Evolutionary conservation across 2,329 filamentous ascomycete species (phyloP).

Genomic region (Fusarium setosum): DNA sequence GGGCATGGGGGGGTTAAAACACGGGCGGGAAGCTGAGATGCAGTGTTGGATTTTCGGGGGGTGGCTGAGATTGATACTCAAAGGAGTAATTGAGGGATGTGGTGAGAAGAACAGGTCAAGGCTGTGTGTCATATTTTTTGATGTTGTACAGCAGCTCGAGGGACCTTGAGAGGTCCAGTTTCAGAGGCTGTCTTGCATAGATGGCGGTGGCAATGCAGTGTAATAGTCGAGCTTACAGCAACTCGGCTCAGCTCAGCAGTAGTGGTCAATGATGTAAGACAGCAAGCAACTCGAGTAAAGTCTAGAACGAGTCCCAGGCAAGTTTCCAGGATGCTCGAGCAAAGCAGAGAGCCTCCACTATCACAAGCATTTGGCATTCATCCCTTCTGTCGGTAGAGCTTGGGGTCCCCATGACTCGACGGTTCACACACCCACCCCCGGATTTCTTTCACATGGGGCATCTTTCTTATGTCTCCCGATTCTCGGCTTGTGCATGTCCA

Average conservation of each 20-base stretch:
- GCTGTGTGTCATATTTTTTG: neutral
- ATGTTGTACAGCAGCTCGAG: no score
- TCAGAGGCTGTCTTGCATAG: no score
- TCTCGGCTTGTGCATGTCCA: neutral
- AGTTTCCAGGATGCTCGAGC: neutral
- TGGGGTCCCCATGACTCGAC: constrained; percentile 12
- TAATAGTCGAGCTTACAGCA: neutral
- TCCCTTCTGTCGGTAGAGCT: neutral
- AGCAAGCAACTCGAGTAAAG: neutral
- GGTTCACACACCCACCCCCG: constrained; percentile 26
- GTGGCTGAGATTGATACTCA: constrained; percentile 16
- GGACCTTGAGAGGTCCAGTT: no score
- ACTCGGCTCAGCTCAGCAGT: constrained; percentile 9
- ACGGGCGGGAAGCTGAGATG: neutral
- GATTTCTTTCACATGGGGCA: constrained; percentile 39
- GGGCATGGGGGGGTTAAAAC: no score
- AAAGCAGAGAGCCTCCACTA: neutral
- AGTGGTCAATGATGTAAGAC: neutral
- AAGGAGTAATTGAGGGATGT: neutral
- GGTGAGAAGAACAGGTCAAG: no score
- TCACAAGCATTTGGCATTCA: constrained; percentile 24
- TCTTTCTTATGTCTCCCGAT: neutral
- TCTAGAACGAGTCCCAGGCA: neutral
- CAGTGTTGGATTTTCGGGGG: constrained; percentile 7
- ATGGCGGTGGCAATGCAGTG: no score